Evolutionary conservation across 371 early-diverging fungal species (phyloP), one percentile per base, ranked within the genome.

Genomic region (Basidiobolus heterosporus): DNA sequence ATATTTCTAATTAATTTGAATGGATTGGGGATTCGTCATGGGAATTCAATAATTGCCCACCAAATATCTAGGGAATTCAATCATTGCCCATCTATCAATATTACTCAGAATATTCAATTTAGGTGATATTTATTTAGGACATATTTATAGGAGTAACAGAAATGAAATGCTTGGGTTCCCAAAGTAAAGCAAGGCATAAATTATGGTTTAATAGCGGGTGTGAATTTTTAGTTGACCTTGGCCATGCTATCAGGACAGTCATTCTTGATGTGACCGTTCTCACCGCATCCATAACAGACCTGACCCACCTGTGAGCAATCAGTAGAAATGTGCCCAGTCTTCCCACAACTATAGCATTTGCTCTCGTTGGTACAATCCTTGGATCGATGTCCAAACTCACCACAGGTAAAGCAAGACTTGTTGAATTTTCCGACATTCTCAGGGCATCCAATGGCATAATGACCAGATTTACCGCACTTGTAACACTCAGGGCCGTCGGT

Each of bases 271-370:
- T 65, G 66, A 43, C 66, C 66, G 22, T 48, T 42, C 36, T 45
- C 44, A 36, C 78, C 78, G 49, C 78, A 78, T 69, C 74, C 72
- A 62, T 75, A 78, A 61, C 78, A 78, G 68, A 74, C 75, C 58
- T 64, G 58, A 24, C 48, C 69, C 65, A 55, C 74, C 71, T 69
- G 69, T 45, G 66, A 36, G 64, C 77, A 71, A 21, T 62, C 61
- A 22, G 57, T 48, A 22, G 62, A 55, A 23, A 62, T 62, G 51
- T 65, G 66, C 44, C 66, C 66, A 30, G 57, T 40, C 37, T 48
- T 42, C 16, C 74, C 74, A 50, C 79, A 78, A 70, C 74, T 78
- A 60, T 74, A 78, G 64, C 78, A 78, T 67, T 78, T 78, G 58
- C 60, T 54, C 35, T 59, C 64, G 41, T 59, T 57, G 50, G 49